Evolutionary conservation across 495 filamentous ascomycete species (phyloP).

Genomic region (Bacidia gigantensis): DNA sequence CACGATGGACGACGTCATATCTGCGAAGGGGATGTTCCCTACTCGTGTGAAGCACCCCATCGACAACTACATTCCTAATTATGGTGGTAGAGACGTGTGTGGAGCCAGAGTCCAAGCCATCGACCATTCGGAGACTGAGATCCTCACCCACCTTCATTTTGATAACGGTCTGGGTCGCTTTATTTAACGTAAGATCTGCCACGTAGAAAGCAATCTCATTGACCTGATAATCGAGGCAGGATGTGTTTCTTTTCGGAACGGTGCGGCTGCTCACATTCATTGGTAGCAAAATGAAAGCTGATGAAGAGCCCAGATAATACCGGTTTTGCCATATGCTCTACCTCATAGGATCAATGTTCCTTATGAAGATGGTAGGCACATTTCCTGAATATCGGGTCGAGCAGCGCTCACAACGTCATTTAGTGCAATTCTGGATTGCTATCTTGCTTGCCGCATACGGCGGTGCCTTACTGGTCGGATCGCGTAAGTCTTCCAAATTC

Average conservation of each 20-base stretch:
- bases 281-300: too few species aligned
- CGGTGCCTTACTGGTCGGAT: conserved; percentile 45
- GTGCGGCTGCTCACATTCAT: conserved; percentile 39
- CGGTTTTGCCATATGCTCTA: conserved; percentile 8
- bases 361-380: neutral
- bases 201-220: neutral
- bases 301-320: conserved; percentile 3
- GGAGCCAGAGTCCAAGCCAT: neutral
- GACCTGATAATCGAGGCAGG: conserved; percentile 24
- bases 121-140: neutral
- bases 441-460: conserved; percentile 63
- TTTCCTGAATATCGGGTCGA: neutral
- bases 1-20: neutral
- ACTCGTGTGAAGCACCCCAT: neutral
- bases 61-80: neutral
- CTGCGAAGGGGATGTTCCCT: neutral
- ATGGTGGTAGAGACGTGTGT: neutral
- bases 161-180: conserved; percentile 5
- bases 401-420: neutral
- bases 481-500: conserved; percentile 31
- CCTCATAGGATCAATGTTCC: conserved; percentile 8
- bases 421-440: conserved; percentile 51
- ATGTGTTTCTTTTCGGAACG: conserved; percentile 64
- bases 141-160: conserved; percentile 4
- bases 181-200: conserved; percentile 5